Base-by-base conservation (phyloP, 768 basidiomycete species). In the Lactarius sp. region DNA sequence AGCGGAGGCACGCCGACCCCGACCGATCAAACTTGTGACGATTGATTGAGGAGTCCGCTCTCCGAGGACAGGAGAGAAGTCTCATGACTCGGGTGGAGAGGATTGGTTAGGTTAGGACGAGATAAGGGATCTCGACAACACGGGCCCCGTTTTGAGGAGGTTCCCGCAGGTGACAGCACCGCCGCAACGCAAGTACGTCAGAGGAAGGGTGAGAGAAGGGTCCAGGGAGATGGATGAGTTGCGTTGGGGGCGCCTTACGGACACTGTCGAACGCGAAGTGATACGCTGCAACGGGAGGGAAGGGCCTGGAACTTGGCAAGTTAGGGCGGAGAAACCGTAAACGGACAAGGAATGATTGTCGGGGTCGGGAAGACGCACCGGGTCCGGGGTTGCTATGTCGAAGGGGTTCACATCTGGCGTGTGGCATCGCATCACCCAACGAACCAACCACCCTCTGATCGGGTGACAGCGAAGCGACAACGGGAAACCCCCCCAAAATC, bases 261-360 rank as follows among this genome's bases (percentile, higher is more conserved):
- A 49, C 49, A n/a, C 49, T 6, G 50, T 52, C 36, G 16, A 44
- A 34, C 16, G 56, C n/a, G 51, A 52, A 58, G 42, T 7, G 41
- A 22, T 27, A 41, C 52, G 16, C 22, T 42, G 39, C 49, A 55
- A 60, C 49, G 20, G 36, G 62, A 42, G 42, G 41, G 4, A 4
- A 4, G 51, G 62, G 63, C 63, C 63, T 64, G 59, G 63, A 60
- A 52, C 52, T 55, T 64, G 63, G 63, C 47, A 60, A 42, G 47
- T 8, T 44, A 33, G 58, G 27, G 59, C 59, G 64, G 59, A 56
- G 59, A 37, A 46, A 31, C 64, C 64, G 44, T 37, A 65, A 60
- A 60, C 49, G 59, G 64, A 60, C 59, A 65, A 56, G 49, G 64
- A 56, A 47, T 56, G 64, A 65, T 65, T 65, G 64, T 65, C 64